Base-by-base conservation (phyloP, 108 stramenopile genomes). In the Aurantiochytrium sp. region DNA sequence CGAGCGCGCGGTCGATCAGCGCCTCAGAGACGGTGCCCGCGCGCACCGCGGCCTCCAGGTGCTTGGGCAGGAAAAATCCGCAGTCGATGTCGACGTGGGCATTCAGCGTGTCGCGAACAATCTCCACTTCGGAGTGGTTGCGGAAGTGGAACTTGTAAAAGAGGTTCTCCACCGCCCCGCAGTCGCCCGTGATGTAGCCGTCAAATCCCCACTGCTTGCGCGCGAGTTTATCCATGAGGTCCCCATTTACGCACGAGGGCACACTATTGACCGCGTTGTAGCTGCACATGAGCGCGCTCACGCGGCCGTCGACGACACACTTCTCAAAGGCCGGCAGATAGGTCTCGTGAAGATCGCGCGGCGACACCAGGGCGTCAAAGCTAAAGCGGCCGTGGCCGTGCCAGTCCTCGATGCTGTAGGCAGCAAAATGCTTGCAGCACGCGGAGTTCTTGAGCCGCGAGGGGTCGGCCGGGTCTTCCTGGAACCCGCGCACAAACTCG, bases 261-360 rank as follows among this genome's bases (percentile, higher is more conserved):
- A 89, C 69, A 4, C 94, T 94, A 90, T 95, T 95, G 34, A 95
- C 87, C n/a, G 93, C 92, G 86, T 96, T 95, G 92, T 96, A 96
- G 32, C 90, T 88, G 81, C 95, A 95, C 95, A 96, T 95, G 85
- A 94, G 85, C 36, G 93, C 90, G 4, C 89, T 87, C 6, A 88
- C 92, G 0, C 85, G 45, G 4, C 89, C 91, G 10, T 27, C 5
- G 4, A 15, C n/a, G 50, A 59, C 37, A 55, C 95, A 95, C 48
- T 90, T 91, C 50, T 93, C 68, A 73, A 95, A 95, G 2, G 94
- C 87, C n/a, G 91, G 91, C 22, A 93, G 68, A 85, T 95, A 94
- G 22, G 92, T 93, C 37, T 94, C 92, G 27, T 90, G 55, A 50
- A 94, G 69, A 59, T 95, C 95, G 21, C 88, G 65, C 4, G 86